A percentile compares a stretch with the other conserved stretches of the same genome.
phyloP scores from a whole-genome alignment of 352 stramenopile species.

The Phytopythium mirpurense region DNA sequence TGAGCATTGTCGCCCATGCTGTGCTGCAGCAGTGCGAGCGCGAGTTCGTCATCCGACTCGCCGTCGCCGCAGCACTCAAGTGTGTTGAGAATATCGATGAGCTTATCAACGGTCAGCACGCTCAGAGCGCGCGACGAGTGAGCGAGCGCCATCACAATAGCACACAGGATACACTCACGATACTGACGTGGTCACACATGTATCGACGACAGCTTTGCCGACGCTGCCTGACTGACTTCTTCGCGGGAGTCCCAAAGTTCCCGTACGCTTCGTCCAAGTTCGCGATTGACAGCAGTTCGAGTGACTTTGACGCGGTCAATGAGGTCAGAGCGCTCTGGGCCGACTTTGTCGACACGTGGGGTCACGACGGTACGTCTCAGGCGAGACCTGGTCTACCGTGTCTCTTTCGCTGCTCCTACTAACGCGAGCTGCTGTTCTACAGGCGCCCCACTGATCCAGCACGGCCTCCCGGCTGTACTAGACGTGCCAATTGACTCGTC shows the following conservation, averaged over 20 bases:
- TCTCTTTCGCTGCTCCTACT: neutral
- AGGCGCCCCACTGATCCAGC: slow-evolving; percentile 33
- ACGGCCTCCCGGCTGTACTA: slow-evolving; percentile 32
- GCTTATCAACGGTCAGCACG: slow-evolving; percentile 30
- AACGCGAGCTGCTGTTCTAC: no score
- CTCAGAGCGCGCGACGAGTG: slow-evolving; percentile 51
- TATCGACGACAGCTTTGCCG: slow-evolving; percentile 31
- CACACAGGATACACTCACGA: no score
- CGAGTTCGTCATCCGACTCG: slow-evolving; percentile 50
- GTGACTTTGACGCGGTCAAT: slow-evolving; percentile 11
- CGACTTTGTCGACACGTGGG: slow-evolving; percentile 57
- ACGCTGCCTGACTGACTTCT: slow-evolving; percentile 37
- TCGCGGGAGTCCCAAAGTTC: slow-evolving; percentile 62
- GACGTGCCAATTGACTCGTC: slow-evolving; percentile 42
- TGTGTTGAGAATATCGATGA: slow-evolving; percentile 19
- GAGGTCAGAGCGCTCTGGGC: slow-evolving; percentile 33
- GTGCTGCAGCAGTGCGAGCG: slow-evolving; percentile 32
- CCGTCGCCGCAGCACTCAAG: slow-evolving; percentile 31
- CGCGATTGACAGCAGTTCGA: slow-evolving; percentile 7
- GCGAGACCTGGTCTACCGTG: neutral
- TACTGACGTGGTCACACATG: neutral
- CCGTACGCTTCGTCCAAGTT: slow-evolving; percentile 32
- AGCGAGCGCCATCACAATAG: no score
- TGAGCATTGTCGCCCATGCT: slow-evolving; percentile 36
- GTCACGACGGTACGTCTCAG: slow-evolving; percentile 39